Base-by-base conservation (phyloP, 2,329 filamentous ascomycete genomes). In the Trichoderma endophyticum region DNA sequence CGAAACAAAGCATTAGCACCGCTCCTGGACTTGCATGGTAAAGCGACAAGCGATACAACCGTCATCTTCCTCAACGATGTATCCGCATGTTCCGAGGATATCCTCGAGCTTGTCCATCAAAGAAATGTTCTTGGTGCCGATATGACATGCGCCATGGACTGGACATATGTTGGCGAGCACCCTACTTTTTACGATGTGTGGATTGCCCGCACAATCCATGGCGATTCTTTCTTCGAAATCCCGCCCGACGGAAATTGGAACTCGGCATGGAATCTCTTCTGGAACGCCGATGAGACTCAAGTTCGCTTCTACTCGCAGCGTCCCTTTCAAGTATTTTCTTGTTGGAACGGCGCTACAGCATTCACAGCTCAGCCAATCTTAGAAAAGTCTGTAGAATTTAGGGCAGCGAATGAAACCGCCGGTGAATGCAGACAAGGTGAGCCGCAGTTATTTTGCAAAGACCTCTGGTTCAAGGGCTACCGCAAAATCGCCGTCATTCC, bases 111-210 rank as follows among this genome's bases (percentile, higher is more conserved):
- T 1, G 75, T 85, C 1, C 82, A 86, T 73, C 87, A 90, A 77
- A 84, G 81, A 34, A 74, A 71, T 4, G 74, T 73, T 3, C 85
- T 86, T 43, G 78, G 76, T 3, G 88, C 87, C 7, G 84, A 87
- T 75, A 88, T 89, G 85, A 85, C 84, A 0, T 91, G 88, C 74
- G 86, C 81, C 7, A 86, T 90, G 83, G 88, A 90, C 77, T 90
- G 88, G 87, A 84, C 81, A 0, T 85, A 84, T 63, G 79, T 80
- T 4, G 83, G 81, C 0, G 69, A 68, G 0, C 78, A 85, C 4
- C 84, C 85, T 0, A 85, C 83, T 0, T 90, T 90, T 75, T 68
- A 59, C 26, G 54, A 68, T 32, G 54, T 30, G 2, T 89, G 87
- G 87, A 80, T 89, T 28, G 83, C 85, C 0, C 84, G 88, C 11